Percentiles rank a stretch among this genome's conserved stretches.
These are phyloP conservation scores for Blastobotrys raffinosifermentans DNA, from an alignment of 1,139 yeast genomes.

Conservation along the genomic window DNA sequence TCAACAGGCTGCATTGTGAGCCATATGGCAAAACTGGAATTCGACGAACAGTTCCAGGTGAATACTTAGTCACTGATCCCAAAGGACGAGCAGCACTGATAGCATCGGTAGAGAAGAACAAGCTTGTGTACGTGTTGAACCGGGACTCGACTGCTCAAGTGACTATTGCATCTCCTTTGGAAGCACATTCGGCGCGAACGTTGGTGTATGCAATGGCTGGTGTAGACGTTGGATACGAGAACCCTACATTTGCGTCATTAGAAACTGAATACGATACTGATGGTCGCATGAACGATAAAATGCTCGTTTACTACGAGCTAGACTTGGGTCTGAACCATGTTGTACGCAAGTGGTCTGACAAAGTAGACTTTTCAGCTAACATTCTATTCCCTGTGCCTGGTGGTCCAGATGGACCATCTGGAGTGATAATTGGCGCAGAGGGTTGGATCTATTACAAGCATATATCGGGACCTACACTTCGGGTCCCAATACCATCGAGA, in stretches of 20 bases:
- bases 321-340: constrained; percentile 84
- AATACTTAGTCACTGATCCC: constrained; percentile 68
- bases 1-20: constrained; percentile 52
- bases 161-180: constrained; percentile 67
- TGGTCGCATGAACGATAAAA: constrained; percentile 26
- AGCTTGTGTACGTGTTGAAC: constrained; percentile 56
- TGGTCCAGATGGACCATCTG: constrained; percentile 55
- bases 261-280: constrained; percentile 52
- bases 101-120: constrained; percentile 67
- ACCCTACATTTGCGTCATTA: constrained; percentile 76
- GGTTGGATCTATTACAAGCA: constrained; percentile 44
- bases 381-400: constrained; percentile 44
- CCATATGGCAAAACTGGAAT: constrained; percentile 74
- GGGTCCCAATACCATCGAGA: constrained; percentile 50
- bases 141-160: constrained; percentile 44
- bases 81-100: constrained; percentile 64
- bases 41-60: constrained; percentile 71
- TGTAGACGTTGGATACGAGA: constrained; percentile 70
- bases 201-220: constrained; percentile 55
- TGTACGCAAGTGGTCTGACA: constrained; percentile 43
- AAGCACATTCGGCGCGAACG: constrained; percentile 47
- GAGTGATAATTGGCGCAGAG: constrained; percentile 48
- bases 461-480: constrained; percentile 30
- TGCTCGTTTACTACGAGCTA: constrained; percentile 64
- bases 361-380: constrained; percentile 39